Percentiles rank a stretch among this genome's conserved stretches.
Conservation (phyloP, 805 yeast species). For the Candida qinlingensis region DNA sequence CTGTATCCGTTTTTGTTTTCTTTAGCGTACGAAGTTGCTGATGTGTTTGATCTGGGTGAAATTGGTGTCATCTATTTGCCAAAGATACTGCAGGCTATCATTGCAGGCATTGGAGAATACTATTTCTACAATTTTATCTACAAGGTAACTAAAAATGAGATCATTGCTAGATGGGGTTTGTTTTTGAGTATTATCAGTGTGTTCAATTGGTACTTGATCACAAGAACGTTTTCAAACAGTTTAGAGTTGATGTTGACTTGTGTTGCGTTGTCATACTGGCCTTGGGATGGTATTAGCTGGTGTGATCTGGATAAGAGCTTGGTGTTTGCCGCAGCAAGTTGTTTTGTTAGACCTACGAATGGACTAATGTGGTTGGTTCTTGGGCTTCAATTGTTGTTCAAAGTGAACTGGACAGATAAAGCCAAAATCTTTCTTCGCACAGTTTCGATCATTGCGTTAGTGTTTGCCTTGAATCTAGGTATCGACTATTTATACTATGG, state of each 20-base stretch:
- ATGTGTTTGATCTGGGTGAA: constrained; percentile 29
- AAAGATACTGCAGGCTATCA: constrained; percentile 57
- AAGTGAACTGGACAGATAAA: constrained; percentile 8
- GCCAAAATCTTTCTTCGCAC: constrained; percentile 20
- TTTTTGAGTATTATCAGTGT: constrained; percentile 53
- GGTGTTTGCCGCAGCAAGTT: constrained; percentile 51
- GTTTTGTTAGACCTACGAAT: constrained; percentile 82
- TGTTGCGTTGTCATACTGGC: constrained; percentile 66
- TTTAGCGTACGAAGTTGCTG: constrained; percentile 33
- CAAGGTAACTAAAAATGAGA: constrained; percentile 27
- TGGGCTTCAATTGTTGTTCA: constrained; percentile 33
- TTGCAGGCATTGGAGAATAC: constrained; percentile 72
- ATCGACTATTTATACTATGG: constrained; percentile 63
- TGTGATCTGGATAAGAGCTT: constrained; percentile 33
- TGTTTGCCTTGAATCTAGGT: constrained; percentile 32
- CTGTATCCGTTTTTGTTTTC: constrained; percentile 74
- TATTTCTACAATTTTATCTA: constrained; percentile 46
- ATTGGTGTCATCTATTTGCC: constrained; percentile 48
- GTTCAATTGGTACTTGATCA: constrained; percentile 76
- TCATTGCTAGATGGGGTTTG: constrained; percentile 38
- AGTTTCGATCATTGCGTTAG: constrained; percentile 18
- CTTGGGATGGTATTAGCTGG: constrained; percentile 40
- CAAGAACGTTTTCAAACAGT: constrained; percentile 83
- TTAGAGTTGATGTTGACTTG: constrained; percentile 71
- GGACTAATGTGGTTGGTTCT: constrained; percentile 67